Evolutionary conservation across 1,284 basidiomycete species (phyloP), one percentile per base, ranked within the genome.

Genomic region (Ganoderma lucidum): DNA sequence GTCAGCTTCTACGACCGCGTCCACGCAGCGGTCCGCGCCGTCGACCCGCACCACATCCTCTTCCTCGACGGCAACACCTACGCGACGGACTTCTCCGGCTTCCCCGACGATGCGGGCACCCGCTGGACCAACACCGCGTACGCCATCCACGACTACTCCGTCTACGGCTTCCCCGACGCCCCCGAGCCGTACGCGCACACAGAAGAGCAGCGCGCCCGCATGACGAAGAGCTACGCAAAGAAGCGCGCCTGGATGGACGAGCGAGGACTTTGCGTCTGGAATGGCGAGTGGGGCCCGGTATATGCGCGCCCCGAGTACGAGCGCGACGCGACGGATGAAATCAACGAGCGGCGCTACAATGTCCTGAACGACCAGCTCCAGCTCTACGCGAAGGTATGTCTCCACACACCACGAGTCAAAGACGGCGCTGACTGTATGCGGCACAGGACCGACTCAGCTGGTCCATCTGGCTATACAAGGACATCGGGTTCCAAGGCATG

Each of bases 401-500:
- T 1, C 48, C 2, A 17, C n/a, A n/a, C 17, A 28, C 32, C 44
- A 42, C 9, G n/a, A 65, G 44, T 14, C 9, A 41, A 64, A 19
- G 63, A 28, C 62, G 66, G 28, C 67, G 45, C 53, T 55, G 23
- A 64, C 39, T 19, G n/a, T 8, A n/a, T 39, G 23, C 6, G 55
- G 15, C 64, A 2, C 67, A 83, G 79, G 82, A 83, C 65, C 77
- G 77, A 32, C 75, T 83, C 67, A 90, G 88, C 75, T 95, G 93
- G 93, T 90, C 91, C 0, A 95, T 95, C 78, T 95, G 94, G 93
- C 79, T 93, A 19, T 95, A 93, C 85, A 95, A 95, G 77, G 92
- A 95, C 78, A 93, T 94, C 69, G 93, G 93, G 2, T 94, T 92
- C 83, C 93, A 94, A 78, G 90, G 93, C 53, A 93, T 95, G 92